These are phyloP conservation scores for Rhynchospora tenuis DNA, from an alignment of 176 grass and related monocot genomes.

Conservation along the genomic window DNA sequence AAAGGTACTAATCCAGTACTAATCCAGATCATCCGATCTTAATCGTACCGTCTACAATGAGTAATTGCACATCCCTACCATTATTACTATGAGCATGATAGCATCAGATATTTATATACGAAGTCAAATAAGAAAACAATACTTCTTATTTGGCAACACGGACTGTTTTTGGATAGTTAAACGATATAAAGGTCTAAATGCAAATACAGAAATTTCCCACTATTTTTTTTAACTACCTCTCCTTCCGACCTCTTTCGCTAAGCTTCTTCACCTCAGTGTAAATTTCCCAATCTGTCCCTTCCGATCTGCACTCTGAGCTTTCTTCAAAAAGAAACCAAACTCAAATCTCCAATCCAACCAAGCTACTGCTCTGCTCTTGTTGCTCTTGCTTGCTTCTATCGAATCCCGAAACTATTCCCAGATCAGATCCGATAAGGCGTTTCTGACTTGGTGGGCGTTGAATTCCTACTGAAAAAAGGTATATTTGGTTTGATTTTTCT, in stretches of 20 bases:
- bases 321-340: constrained; percentile 13
- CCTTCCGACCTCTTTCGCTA: constrained; percentile 1
- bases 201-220: constrained; percentile 1
- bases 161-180: not conserved
- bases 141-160: not conserved
- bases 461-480: constrained; percentile 14
- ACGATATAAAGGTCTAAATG: not conserved
- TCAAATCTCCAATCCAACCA: constrained; percentile 12
- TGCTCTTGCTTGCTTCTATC: not conserved
- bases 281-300: constrained; percentile 17
- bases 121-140: not conserved
- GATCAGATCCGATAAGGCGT: constrained; percentile 10
- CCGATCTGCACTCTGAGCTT: constrained; percentile 8
- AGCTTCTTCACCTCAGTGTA: not conserved
- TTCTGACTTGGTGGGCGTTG: not conserved
- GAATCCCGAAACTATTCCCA: constrained; percentile 1
- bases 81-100: not conserved
- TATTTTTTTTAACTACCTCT: not conserved
- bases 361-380: not conserved
- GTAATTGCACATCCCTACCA: not conserved
- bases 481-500: not conserved
- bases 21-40: not conserved
- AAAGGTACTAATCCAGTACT: too few relatives aligned
- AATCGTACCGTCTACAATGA: not conserved
- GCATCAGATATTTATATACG: not conserved